These are phyloP conservation scores for Phaffomyces opuntiae DNA, from an alignment of 805 yeast genomes.

Conservation along the genomic window DNA sequence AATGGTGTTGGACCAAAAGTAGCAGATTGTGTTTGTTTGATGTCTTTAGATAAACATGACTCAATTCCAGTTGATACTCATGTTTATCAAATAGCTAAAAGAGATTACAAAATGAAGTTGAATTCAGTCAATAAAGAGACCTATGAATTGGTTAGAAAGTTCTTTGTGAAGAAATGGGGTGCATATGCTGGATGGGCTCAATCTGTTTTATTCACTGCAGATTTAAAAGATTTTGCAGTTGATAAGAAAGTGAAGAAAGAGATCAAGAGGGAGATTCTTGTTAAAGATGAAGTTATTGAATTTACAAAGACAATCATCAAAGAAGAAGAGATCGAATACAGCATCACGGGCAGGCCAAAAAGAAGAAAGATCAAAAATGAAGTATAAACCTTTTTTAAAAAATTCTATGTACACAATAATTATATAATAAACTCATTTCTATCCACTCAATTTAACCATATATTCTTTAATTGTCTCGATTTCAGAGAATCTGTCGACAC, in stretches of 20 bases:
- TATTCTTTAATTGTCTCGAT: conserved; percentile 28
- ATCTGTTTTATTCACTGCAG: conserved; percentile 85
- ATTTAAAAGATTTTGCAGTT: conserved; percentile 61
- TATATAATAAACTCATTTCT: neutral
- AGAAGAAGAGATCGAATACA: conserved; percentile 18
- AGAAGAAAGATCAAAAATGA: conserved; percentile 17
- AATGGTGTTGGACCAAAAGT: conserved; percentile 97
- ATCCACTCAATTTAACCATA: conserved; percentile 13
- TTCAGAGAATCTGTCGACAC: conserved; percentile 28
- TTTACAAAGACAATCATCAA: neutral
- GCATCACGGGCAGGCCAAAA: conserved; percentile 24
- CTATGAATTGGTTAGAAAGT: conserved; percentile 41
- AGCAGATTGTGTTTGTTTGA: conserved; percentile 91
- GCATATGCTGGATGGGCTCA: conserved; percentile 98
- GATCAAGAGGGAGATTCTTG: conserved; percentile 1
- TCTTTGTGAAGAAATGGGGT: conserved; percentile 72
- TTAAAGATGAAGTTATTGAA: conserved; percentile 1
- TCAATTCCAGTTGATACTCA: conserved; percentile 96
- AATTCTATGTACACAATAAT: conserved; percentile 4
- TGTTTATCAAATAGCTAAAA: conserved; percentile 79
- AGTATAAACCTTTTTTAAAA: neutral
- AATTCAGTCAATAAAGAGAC: conserved; percentile 25
- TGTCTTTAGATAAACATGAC: conserved; percentile 82
- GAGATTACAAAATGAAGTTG: conserved; percentile 61
- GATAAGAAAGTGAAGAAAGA: conserved; percentile 42